These are phyloP conservation scores for Crithidia acanthocephali DNA, from an alignment of 208 protist genomes.

Conservation along the genomic window DNA sequence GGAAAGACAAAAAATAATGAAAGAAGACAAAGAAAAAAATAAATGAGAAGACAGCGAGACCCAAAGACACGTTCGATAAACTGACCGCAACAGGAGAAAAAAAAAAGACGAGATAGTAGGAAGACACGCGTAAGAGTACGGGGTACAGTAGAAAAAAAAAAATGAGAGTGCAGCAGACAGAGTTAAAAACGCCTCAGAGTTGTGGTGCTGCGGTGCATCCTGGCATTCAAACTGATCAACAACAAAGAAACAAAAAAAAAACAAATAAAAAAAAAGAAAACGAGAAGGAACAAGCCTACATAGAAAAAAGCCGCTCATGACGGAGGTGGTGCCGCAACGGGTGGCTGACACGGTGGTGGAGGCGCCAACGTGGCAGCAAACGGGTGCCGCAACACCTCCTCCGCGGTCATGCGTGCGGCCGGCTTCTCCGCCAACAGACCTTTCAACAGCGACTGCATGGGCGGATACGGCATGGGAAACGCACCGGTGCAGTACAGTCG, in stretches of 20 bases:
- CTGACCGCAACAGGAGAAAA: not conserved
- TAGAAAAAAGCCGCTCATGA: not conserved
- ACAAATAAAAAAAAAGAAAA: not conserved
- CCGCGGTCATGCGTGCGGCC: conserved; percentile 8
- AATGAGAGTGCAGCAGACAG: no score
- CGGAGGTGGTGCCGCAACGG: no score
- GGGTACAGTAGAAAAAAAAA: no score
- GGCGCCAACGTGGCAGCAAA: not conserved
- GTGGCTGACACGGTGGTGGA: not conserved
- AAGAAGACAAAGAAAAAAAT: no score
- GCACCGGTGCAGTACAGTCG: not conserved
- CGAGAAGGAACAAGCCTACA: not conserved
- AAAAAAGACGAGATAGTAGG: not conserved
- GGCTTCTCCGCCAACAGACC: conserved; percentile 13
- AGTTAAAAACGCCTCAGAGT: no score
- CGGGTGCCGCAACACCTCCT: conserved; percentile 6
- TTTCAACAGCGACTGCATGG: conserved; percentile 9
- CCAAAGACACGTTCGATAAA: no score
- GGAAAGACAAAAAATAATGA: no score
- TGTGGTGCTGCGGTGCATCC: no score
- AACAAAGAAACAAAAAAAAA: not conserved
- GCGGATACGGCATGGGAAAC: not conserved
- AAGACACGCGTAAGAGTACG: not conserved
- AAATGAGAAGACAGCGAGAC: no score
- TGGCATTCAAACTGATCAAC: no score